Conservation (phyloP, 1,284 basidiomycete species). For the Irpex sp. region DNA sequence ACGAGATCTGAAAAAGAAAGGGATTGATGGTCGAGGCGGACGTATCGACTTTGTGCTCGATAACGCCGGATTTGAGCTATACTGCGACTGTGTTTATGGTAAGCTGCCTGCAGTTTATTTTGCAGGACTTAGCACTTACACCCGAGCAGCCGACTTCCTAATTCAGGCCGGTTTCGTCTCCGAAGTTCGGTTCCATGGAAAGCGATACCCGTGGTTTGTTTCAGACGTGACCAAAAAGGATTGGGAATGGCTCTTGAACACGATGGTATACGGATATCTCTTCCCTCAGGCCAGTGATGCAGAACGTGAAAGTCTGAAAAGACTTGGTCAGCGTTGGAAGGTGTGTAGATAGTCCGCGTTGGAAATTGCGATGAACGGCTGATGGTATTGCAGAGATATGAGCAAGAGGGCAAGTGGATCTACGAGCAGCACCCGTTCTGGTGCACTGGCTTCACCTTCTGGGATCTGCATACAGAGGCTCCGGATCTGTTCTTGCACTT, state of each 20-base stretch:
- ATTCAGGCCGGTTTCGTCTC: slow-evolving; percentile 88
- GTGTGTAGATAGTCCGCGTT: slow-evolving; percentile 28
- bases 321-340: slow-evolving; percentile 91
- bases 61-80: slow-evolving; percentile 92
- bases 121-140: background rate
- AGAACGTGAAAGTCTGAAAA: slow-evolving; percentile 80
- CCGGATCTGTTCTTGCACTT: slow-evolving; percentile 95
- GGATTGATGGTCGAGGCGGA: slow-evolving; percentile 36
- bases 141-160: slow-evolving; percentile 74
- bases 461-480: slow-evolving; percentile 87
- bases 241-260: slow-evolving; percentile 92
- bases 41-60: slow-evolving; percentile 89
- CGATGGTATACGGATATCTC: slow-evolving; percentile 84
- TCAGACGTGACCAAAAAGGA: slow-evolving; percentile 97
- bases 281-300: slow-evolving; percentile 80
- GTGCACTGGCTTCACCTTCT: slow-evolving; percentile 94
- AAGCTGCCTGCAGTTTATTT: slow-evolving; percentile 21
- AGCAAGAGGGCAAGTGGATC: slow-evolving; percentile 89
- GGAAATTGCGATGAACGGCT: background rate
- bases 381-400: slow-evolving; percentile 66
- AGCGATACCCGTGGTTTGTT: slow-evolving; percentile 90
- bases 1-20: slow-evolving; percentile 57
- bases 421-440: slow-evolving; percentile 98
- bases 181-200: slow-evolving; percentile 91
- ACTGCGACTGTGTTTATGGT: slow-evolving; percentile 96